Evolutionary conservation across 352 stramenopile genomes (phyloP).

Genomic region (Phytophthora nicotianae): DNA sequence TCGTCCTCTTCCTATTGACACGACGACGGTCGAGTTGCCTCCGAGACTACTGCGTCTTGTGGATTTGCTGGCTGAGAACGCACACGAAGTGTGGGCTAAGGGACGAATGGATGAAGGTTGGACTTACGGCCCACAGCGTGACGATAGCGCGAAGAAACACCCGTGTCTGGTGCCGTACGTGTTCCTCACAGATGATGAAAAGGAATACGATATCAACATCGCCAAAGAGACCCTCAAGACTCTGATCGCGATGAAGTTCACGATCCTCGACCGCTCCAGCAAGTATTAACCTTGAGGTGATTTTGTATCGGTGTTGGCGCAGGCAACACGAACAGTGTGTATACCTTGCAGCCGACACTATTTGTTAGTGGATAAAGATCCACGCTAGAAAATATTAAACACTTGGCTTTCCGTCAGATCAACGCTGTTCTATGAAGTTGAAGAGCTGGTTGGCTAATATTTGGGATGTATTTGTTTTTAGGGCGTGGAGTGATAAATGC

Average conservation of each 20-base stretch:
- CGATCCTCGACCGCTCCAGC: slow-evolving; percentile 71
- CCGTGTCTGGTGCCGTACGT: slow-evolving; percentile 88
- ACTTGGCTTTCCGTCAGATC: slow-evolving; percentile 14
- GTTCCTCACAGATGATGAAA: slow-evolving; percentile 89
- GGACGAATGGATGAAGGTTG: slow-evolving; percentile 88
- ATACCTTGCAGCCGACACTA: slow-evolving; percentile 8
- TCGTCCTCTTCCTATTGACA: slow-evolving; percentile 79
- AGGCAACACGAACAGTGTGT: neutral
- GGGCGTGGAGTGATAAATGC: slow-evolving; percentile 2
- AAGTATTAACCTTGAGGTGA: slow-evolving; percentile 44
- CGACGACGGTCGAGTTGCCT: slow-evolving; percentile 67
- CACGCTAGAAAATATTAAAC: slow-evolving; percentile 26
- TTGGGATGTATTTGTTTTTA: slow-evolving; percentile 3
- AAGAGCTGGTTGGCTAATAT: slow-evolving; percentile 1
- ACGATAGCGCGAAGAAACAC: slow-evolving; percentile 83
- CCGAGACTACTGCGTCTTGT: slow-evolving; percentile 70
- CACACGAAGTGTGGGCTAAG: slow-evolving; percentile 88
- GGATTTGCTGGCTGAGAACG: slow-evolving; percentile 85
- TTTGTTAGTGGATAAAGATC: slow-evolving; percentile 4
- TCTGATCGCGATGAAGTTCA: slow-evolving; percentile 87
- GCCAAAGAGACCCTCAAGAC: slow-evolving; percentile 90
- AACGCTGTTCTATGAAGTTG: neutral
- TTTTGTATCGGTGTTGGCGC: slow-evolving; percentile 10
- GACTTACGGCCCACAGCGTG: slow-evolving; percentile 82
- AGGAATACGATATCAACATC: slow-evolving; percentile 90